phyloP scores from a whole-genome alignment of 129 eudicot species.

The Helianthus annuus region HanXRQr2.0-SUNRISE NC_035449.2:194163573-194164072 shows the following conservation, averaged over 20 bases:
- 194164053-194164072: slow-evolving; percentile 54
- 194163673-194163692: slow-evolving; percentile 33
- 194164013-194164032: slow-evolving; percentile 32
- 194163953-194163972: slow-evolving; percentile 37
- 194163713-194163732: slow-evolving; percentile 23
- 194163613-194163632: slow-evolving; percentile 43
- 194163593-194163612: slow-evolving; percentile 12
- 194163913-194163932: slow-evolving; percentile 26
- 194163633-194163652: slow-evolving; percentile 23
- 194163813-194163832: slow-evolving; percentile 29
- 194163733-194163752: slow-evolving; percentile 8
- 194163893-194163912: slow-evolving; percentile 35
- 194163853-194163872: slow-evolving; percentile 20
- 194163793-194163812: slow-evolving; percentile 12
- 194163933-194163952: slow-evolving; percentile 29
- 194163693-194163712: slow-evolving; percentile 17
- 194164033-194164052: slow-evolving; percentile 47
- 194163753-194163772: neutral
- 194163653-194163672: slow-evolving; percentile 35
- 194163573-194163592: slow-evolving; percentile 23
- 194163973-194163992: slow-evolving; percentile 35
- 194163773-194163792: neutral
- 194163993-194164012: slow-evolving; percentile 40
- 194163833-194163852: slow-evolving; percentile 33
- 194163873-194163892: slow-evolving; percentile 24